A percentile compares a stretch with the other conserved stretches of the same genome.
phyloP scores from a whole-genome alignment of 805 yeast species.

The Candida multigemmis region DNA sequence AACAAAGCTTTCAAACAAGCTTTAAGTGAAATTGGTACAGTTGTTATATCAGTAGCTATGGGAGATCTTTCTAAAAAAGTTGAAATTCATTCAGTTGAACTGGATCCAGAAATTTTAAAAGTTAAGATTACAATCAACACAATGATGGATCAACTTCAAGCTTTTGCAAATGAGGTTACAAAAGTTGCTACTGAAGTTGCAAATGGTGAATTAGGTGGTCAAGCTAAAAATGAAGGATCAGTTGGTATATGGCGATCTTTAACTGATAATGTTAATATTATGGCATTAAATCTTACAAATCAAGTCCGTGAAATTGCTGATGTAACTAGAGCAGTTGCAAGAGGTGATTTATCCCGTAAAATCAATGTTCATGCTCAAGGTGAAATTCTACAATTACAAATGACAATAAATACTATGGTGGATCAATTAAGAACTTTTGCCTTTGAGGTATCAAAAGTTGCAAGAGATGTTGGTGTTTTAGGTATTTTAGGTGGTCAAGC shows the following conservation, averaged over 20 bases:
- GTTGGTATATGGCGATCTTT: constrained; percentile 84
- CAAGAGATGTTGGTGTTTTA: constrained; percentile 84
- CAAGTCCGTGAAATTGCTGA: constrained; percentile 76
- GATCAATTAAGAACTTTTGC: constrained; percentile 78
- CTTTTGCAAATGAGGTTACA: constrained; percentile 74
- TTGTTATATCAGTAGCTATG: constrained; percentile 80
- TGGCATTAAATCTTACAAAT: constrained; percentile 76
- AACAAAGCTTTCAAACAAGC: constrained; percentile 68
- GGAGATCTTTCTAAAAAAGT: constrained; percentile 83
- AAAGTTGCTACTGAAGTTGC: constrained; percentile 87
- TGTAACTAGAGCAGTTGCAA: constrained; percentile 82
- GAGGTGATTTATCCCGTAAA: constrained; percentile 75
- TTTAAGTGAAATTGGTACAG: constrained; percentile 72
- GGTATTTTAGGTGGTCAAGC: constrained; percentile 90
- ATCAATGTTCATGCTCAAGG: constrained; percentile 91
- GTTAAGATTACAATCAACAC: constrained; percentile 77
- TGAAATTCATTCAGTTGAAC: constrained; percentile 58
- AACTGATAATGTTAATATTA: constrained; percentile 76
- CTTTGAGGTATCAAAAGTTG: constrained; percentile 78
- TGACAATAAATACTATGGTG: constrained; percentile 84
- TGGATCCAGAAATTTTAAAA: constrained; percentile 71
- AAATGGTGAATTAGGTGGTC: constrained; percentile 85
- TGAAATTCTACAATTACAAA: constrained; percentile 75
- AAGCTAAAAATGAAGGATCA: constrained; percentile 76
- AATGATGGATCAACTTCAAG: constrained; percentile 82